Conservation (phyloP, 2,329 filamentous ascomycete species). For the Cercospora berteroae region DNA sequence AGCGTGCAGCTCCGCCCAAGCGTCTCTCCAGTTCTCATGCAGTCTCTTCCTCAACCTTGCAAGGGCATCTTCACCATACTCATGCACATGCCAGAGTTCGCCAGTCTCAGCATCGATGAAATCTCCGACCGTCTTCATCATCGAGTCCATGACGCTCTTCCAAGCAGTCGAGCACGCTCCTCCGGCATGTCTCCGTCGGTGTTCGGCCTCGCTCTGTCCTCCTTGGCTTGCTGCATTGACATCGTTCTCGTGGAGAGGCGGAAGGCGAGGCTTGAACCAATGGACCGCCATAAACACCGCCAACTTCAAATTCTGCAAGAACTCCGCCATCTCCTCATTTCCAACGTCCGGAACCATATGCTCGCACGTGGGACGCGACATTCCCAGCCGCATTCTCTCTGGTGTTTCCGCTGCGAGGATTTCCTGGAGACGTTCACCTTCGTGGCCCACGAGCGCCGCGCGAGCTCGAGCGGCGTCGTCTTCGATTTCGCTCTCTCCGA, state of each 20-base stretch:
- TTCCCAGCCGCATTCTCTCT: not conserved
- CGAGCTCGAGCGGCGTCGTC: not conserved
- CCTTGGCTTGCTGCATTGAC: not conserved
- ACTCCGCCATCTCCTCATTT: not conserved
- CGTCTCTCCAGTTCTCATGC: not conserved
- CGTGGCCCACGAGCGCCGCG: not conserved
- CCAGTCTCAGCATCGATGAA: not conserved
- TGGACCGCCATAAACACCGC: not conserved
- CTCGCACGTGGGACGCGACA: not conserved
- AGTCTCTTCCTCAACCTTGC: not conserved
- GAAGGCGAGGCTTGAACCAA: not conserved
- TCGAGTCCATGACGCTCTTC: not conserved
- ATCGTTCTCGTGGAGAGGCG: not conserved
- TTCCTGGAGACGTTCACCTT: not conserved
- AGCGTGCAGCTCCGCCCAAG: not conserved
- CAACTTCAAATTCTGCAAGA: not conserved
- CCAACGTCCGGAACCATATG: not conserved
- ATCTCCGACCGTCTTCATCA: not conserved
- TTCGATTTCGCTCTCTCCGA: not conserved
- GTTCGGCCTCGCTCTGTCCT: not conserved
- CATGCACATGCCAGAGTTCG: not conserved
- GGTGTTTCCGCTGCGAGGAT: not conserved
- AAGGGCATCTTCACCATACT: not conserved
- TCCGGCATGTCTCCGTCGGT: not conserved
- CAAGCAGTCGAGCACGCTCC: not conserved